phyloP scores from a whole-genome alignment of 164 flowering plant genomes.

The Euptelea pleiosperma region DNA sequence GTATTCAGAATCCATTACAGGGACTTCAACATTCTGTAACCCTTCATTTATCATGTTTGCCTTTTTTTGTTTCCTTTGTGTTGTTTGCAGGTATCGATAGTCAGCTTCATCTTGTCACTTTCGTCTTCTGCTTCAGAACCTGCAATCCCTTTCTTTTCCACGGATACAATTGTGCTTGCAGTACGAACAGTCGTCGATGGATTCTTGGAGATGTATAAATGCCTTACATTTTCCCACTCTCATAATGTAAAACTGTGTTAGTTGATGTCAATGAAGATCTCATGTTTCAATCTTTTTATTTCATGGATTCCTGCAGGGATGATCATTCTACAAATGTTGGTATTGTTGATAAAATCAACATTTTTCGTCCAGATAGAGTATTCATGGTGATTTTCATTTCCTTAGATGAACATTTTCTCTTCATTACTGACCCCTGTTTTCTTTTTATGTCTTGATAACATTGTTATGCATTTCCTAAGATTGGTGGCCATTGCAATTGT shows the following conservation, averaged over 20 bases:
- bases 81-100: slow-evolving; percentile 72
- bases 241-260: background rate
- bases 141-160: slow-evolving; percentile 59
- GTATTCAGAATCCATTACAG: too few species aligned
- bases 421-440: background rate
- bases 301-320: slow-evolving; percentile 43
- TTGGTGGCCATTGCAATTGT: slow-evolving; percentile 5
- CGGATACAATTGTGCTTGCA: slow-evolving; percentile 50
- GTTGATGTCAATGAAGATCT: background rate
- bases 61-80: background rate
- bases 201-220: slow-evolving; percentile 68
- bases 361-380: slow-evolving; percentile 93
- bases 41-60: background rate
- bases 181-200: slow-evolving; percentile 89
- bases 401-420: background rate
- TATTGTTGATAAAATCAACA: slow-evolving; percentile 71
- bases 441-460: background rate
- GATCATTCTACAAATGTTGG: slow-evolving; percentile 31
- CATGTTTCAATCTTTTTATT: slow-evolving; percentile 4
- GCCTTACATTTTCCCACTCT: slow-evolving; percentile 4
- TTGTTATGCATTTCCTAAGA: background rate
- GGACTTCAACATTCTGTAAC: too few species aligned
- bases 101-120: slow-evolving; percentile 67
- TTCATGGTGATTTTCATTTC: slow-evolving; percentile 56
- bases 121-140: slow-evolving; percentile 61